phyloP scores from a whole-genome alignment of 2,329 filamentous ascomycete genomes.

The Hymenoscyphus repandus region DNA sequence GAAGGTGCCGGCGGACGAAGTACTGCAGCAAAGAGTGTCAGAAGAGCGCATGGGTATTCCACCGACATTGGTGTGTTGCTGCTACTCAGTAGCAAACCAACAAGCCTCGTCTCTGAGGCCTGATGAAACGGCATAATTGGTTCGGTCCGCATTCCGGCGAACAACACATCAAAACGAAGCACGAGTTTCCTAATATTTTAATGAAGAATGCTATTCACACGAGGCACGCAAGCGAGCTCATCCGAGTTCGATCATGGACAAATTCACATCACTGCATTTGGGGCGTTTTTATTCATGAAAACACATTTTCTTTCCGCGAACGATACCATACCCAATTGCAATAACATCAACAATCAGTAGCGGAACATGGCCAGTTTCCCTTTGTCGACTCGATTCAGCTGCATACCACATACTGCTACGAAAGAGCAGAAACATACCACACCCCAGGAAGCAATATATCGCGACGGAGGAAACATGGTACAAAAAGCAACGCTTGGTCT shows the following conservation, averaged over 20 bases:
- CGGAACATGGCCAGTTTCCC: not conserved
- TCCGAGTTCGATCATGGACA: constrained; percentile 7
- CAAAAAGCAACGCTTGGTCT: not conserved
- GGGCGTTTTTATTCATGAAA: constrained; percentile 18
- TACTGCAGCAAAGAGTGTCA: constrained; percentile 99
- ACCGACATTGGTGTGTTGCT: constrained; percentile 93
- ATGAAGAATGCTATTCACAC: constrained; percentile 18
- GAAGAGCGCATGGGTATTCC: constrained; percentile 97
- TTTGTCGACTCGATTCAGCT: constrained; percentile 2
- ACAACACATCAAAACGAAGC: constrained; percentile 1
- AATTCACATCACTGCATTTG: constrained; percentile 22
- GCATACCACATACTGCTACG: not conserved
- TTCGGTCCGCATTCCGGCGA: no score
- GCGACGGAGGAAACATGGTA: not conserved
- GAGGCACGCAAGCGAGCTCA: constrained; percentile 17
- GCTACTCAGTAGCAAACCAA: constrained; percentile 37
- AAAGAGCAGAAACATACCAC: not conserved
- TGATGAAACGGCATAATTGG: constrained; percentile 4
- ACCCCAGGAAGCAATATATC: not conserved
- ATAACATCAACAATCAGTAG: constrained; percentile 48
- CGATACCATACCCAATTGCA: constrained; percentile 16
- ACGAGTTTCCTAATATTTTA: constrained; percentile 25
- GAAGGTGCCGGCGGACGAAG: constrained; percentile 91
- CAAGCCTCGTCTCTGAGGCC: not conserved
- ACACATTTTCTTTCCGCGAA: constrained; percentile 10